phyloP scores from a whole-genome alignment of 257 asterid genomes.

The Solanum sitiens region DNA sequence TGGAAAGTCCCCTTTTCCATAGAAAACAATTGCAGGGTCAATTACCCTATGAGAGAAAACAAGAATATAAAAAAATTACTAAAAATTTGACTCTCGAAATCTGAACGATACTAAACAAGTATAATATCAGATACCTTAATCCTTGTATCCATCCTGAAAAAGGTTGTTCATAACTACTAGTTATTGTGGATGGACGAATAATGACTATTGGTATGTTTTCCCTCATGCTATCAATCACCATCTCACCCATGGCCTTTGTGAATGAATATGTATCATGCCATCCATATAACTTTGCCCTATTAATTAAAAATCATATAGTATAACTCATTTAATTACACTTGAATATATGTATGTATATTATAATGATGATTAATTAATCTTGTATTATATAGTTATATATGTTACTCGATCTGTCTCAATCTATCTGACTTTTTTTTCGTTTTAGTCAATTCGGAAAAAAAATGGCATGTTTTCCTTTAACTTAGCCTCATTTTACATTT shows the following conservation, averaged over 20 bases:
- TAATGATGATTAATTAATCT: neutral
- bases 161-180: constrained; percentile 24
- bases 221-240: constrained; percentile 27
- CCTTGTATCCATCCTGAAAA: constrained; percentile 2
- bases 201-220: constrained; percentile 33
- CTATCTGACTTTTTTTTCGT: neutral
- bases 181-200: constrained; percentile 31
- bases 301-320: neutral
- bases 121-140: neutral
- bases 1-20: neutral
- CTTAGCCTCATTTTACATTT: no score
- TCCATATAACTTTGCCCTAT: constrained; percentile 26
- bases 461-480: no score
- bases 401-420: neutral
- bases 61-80: neutral
- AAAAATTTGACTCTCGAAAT: neutral
- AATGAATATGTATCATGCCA: constrained; percentile 11
- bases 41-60: neutral
- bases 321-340: neutral
- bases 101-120: neutral
- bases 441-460: no score
- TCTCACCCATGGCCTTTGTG: neutral
- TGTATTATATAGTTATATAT: neutral
- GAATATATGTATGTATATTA: neutral
- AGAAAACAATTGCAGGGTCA: neutral